Evolutionary conservation across 495 filamentous ascomycete genomes (phyloP).

Genomic region (Sordaria brevicollis): DNA sequence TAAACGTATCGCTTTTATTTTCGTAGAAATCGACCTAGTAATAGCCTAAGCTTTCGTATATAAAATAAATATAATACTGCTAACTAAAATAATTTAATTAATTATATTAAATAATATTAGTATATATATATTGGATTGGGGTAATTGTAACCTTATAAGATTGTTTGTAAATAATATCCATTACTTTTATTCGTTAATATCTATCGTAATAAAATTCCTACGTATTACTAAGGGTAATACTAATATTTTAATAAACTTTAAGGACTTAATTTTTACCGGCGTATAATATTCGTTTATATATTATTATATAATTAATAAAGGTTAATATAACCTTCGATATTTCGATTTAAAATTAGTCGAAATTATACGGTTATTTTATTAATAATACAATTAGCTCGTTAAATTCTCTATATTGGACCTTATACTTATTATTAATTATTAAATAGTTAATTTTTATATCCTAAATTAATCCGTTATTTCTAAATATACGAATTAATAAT

Average conservation of each 20-base stretch:
- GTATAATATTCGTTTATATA: not conserved
- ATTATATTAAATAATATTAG: not conserved
- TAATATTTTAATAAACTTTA: not conserved
- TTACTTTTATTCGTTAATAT: not conserved
- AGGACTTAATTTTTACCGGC: not conserved
- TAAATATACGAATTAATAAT: rapidly evolving
- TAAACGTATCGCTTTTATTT: not conserved
- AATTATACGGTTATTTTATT: no score
- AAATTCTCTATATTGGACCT: no score
- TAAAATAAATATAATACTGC: no score
- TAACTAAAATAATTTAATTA: not conserved
- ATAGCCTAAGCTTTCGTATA: not conserved
- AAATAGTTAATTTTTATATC: not conserved
- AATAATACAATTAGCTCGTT: no score
- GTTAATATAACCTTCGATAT: not conserved
- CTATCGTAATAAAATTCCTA: not conserved
- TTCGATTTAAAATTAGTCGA: not conserved
- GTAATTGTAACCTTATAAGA: not conserved
- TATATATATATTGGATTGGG: no score
- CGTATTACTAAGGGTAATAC: not conserved
- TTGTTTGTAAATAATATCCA: not conserved
- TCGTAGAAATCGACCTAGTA: not conserved
- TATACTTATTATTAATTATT: not conserved
- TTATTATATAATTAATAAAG: not conserved
- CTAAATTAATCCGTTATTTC: not conserved